These are phyloP conservation scores for Arthrobotrys sinensis DNA, from an alignment of 2,329 filamentous ascomycete species.

Conservation along the genomic window DNA sequence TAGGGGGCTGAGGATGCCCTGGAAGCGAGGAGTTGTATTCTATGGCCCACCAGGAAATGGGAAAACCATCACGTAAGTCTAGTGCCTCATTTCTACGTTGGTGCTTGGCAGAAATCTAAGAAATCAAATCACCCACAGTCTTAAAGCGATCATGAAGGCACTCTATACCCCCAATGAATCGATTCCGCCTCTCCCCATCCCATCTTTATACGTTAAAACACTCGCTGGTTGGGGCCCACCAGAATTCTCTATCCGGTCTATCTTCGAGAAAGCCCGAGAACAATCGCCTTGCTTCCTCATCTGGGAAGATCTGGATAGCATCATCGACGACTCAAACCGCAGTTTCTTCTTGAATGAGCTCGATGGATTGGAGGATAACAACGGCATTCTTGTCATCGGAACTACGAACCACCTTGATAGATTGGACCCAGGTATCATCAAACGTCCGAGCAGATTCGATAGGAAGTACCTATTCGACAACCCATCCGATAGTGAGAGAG, in stretches of 20 bases:
- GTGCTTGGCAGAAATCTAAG: background rate
- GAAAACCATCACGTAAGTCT: constrained; percentile 75
- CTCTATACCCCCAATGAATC: constrained; percentile 72
- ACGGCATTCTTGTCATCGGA: constrained; percentile 79
- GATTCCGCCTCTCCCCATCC: constrained; percentile 68
- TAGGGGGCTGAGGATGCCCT: constrained; percentile 75
- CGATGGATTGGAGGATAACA: constrained; percentile 78
- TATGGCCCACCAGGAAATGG: constrained; percentile 78
- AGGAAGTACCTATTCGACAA: constrained; percentile 77
- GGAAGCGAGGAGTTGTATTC: constrained; percentile 80
- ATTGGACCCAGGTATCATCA: constrained; percentile 77
- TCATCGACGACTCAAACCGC: constrained; percentile 75
- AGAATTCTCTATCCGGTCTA: constrained; percentile 72
- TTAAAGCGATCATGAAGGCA: constrained; percentile 79
- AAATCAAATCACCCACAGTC: constrained; percentile 1
- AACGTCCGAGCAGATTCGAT: constrained; percentile 78
- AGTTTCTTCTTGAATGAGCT: constrained; percentile 82
- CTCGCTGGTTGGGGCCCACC: constrained; percentile 72
- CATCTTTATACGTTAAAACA: constrained; percentile 75
- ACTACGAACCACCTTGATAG: constrained; percentile 77
- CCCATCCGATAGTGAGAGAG: constrained; percentile 72
- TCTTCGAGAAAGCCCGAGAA: constrained; percentile 75
- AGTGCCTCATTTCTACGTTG: background rate
- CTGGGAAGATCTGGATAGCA: constrained; percentile 80
- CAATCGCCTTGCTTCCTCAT: constrained; percentile 79